Conservation (phyloP, 345 rosid species). For the Crucihimalaya himalaica region DNA sequence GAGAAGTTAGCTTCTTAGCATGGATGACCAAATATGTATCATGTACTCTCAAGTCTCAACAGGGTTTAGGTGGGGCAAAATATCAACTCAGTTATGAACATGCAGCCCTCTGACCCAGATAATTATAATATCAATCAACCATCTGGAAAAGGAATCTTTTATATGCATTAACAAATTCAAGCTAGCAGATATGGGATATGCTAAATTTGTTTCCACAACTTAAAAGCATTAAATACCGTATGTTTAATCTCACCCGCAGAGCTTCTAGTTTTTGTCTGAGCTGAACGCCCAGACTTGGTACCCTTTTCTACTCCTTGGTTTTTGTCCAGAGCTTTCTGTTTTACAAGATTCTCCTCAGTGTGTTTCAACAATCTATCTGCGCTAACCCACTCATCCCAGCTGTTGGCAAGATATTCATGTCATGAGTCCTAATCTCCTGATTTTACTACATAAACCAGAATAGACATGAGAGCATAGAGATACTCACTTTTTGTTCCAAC, state of each 20-base stretch:
- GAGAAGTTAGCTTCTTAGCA: conserved; percentile 10
- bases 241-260: conserved; percentile 52
- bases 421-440: conserved; percentile 24
- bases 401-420: conserved; percentile 61
- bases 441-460: conserved; percentile 15
- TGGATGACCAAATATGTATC: neutral
- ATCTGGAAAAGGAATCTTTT: conserved; percentile 3
- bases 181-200: neutral
- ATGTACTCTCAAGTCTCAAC: conserved; percentile 10
- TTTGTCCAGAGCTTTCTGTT: conserved; percentile 64
- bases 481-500: conserved; percentile 99
- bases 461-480: conserved; percentile 32
- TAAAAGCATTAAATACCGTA: neutral
- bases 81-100: conserved; percentile 10
- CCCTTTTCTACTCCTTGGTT: conserved; percentile 63
- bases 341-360: conserved; percentile 64
- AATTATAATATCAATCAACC: neutral
- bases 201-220: neutral
- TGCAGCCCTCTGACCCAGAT: neutral
- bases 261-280: conserved; percentile 61
- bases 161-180: neutral
- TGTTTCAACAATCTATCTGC: conserved; percentile 65
- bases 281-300: conserved; percentile 65
- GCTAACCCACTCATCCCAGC: conserved; percentile 99
- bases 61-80: neutral